Percentiles rank a stretch among this genome's conserved stretches.
phyloP scores from a whole-genome alignment of 2,329 filamentous ascomycete species.

The Didymella sp. region DNA sequence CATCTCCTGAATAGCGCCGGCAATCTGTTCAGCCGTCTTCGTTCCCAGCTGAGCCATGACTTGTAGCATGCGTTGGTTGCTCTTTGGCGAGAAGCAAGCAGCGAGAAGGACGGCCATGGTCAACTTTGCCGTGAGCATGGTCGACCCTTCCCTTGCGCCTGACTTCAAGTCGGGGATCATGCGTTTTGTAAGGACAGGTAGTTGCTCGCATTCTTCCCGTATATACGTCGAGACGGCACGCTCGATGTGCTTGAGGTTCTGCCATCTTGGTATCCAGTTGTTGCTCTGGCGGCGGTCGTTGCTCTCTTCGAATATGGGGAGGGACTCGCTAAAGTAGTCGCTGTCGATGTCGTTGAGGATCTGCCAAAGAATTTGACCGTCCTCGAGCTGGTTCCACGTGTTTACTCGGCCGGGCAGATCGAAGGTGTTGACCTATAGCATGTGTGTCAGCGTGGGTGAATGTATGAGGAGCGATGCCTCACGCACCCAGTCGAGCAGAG shows the following conservation, averaged over 20 bases:
- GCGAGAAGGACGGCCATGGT: slow-evolving; percentile 59
- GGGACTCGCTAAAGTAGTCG: slow-evolving; percentile 56
- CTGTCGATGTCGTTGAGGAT: slow-evolving; percentile 57
- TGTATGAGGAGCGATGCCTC: neutral
- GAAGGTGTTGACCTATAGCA: slow-evolving; percentile 54
- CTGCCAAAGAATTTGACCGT: slow-evolving; percentile 57
- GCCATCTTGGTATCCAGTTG: slow-evolving; percentile 61
- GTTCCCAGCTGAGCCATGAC: slow-evolving; percentile 49
- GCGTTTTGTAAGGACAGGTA: slow-evolving; percentile 49
- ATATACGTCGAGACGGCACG: slow-evolving; percentile 58
- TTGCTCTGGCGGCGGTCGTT: slow-evolving; percentile 50
- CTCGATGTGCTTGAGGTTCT: slow-evolving; percentile 61
- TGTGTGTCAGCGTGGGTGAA: slow-evolving; percentile 11
- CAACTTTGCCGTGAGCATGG: slow-evolving; percentile 52
- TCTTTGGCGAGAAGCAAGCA: slow-evolving; percentile 56
- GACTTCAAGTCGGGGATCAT: slow-evolving; percentile 58
- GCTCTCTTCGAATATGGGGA: slow-evolving; percentile 54
- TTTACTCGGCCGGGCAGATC: slow-evolving; percentile 48
- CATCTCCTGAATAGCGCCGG: slow-evolving; percentile 51
- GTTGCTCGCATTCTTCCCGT: slow-evolving; percentile 54
- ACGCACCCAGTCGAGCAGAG: slow-evolving; percentile 50
- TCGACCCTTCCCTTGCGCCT: slow-evolving; percentile 55
- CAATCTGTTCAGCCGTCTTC: slow-evolving; percentile 49
- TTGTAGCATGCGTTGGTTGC: slow-evolving; percentile 57
- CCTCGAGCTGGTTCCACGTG: slow-evolving; percentile 54